These are phyloP conservation scores for Chalciporus pseudorubinellus DNA, from an alignment of 768 basidiomycete species.

Conservation along the genomic window DNA sequence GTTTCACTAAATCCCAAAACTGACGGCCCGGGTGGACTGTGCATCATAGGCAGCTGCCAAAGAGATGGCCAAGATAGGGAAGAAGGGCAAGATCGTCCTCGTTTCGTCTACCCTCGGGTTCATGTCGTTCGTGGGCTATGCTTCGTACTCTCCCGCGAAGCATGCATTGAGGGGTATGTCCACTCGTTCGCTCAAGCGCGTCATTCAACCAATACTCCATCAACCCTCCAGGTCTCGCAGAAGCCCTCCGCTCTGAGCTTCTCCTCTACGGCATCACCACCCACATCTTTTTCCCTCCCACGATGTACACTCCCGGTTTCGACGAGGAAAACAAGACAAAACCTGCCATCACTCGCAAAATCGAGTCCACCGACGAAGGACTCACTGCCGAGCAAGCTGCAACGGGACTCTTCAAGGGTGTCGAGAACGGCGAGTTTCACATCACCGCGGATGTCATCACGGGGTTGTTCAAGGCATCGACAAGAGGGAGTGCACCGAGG, in stretches of 20 bases:
- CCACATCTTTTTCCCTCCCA: constrained; percentile 80
- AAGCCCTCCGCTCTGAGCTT: constrained; percentile 77
- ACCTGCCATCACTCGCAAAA: constrained; percentile 67
- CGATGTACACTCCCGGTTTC: constrained; percentile 76
- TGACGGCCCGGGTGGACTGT: not conserved
- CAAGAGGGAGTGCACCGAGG: constrained; percentile 56
- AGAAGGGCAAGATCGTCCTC: constrained; percentile 70
- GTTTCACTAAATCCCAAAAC: not conserved
- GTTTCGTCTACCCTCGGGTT: constrained; percentile 73
- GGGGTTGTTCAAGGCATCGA: constrained; percentile 62
- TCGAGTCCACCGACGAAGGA: constrained; percentile 72
- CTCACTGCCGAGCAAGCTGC: constrained; percentile 66
- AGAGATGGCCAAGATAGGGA: constrained; percentile 55
- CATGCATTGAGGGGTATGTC: constrained; percentile 75
- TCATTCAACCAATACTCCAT: too few species aligned
- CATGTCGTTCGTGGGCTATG: constrained; percentile 75
- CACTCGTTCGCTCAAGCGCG: not conserved
- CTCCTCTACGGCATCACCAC: constrained; percentile 73
- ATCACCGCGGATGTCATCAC: constrained; percentile 73
- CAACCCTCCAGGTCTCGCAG: constrained; percentile 63
- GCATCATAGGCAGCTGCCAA: constrained; percentile 58
- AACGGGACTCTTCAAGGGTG: constrained; percentile 58
- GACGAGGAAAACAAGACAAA: constrained; percentile 76
- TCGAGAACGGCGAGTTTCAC: constrained; percentile 67
- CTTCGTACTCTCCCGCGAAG: constrained; percentile 80